phyloP scores from a whole-genome alignment of 202 grass and related monocot species.

The Bolboschoenoplectus hybrid region DNA sequence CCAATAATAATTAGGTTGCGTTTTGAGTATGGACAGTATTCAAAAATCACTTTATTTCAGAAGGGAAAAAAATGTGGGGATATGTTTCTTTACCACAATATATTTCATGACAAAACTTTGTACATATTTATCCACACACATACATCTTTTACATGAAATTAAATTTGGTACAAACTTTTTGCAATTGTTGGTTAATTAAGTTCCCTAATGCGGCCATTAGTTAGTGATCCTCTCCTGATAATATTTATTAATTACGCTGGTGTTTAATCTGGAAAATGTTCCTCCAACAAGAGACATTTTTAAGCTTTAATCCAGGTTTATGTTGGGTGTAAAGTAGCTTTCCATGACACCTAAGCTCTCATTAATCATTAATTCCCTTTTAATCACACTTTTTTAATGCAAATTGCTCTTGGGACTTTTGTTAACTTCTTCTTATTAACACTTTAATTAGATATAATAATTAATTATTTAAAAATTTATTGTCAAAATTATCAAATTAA shows the following conservation, averaged over 20 bases:
- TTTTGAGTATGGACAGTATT: neutral
- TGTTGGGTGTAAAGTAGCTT: constrained; percentile 42
- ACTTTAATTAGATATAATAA: neutral
- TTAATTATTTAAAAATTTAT: neutral
- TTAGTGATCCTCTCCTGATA: neutral
- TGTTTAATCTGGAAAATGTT: constrained; percentile 34
- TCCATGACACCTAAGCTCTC: constrained; percentile 26
- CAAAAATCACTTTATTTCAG: neutral
- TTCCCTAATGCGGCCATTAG: neutral
- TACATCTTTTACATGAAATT: neutral
- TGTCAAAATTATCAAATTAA: too few species aligned
- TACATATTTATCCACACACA: neutral
- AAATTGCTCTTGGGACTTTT: neutral
- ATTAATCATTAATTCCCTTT: neutral
- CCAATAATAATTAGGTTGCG: neutral
- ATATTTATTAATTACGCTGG: neutral
- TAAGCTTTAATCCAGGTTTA: constrained; percentile 38
- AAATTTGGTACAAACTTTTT: neutral
- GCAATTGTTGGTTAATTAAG: too few species aligned
- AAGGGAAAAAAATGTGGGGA: neutral
- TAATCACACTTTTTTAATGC: constrained; percentile 12
- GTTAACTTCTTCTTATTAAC: neutral
- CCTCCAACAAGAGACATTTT: constrained; percentile 38
- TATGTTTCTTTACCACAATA: neutral
- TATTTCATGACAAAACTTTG: neutral